Evolutionary conservation across 2,329 filamentous ascomycete genomes (phyloP).

Genomic region (Pseudocercospora crystallina): DNA sequence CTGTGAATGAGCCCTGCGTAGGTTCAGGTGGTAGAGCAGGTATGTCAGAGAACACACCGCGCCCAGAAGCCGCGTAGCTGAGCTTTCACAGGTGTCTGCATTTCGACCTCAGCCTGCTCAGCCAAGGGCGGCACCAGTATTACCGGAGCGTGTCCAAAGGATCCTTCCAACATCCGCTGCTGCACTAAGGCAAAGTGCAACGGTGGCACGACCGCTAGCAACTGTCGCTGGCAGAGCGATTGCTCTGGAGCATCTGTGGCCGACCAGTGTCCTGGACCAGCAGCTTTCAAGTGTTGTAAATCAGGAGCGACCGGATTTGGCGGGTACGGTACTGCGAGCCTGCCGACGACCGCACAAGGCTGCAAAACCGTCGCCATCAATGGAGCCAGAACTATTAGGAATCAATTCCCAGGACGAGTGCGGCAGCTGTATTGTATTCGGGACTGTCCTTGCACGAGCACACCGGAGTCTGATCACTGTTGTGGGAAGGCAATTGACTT

Average conservation of each 20-base stretch:
- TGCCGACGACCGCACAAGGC: not conserved
- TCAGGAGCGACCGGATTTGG: constrained; percentile 1
- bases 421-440: constrained; percentile 5
- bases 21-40: not conserved
- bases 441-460: constrained; percentile 1
- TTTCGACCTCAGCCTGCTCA: not conserved
- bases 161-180: constrained; percentile 8
- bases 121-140: not conserved
- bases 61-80: not conserved
- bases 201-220: constrained; percentile 2
- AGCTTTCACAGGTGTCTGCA: constrained; percentile 1
- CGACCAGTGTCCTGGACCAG: constrained; percentile 2
- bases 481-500: constrained; percentile 10
- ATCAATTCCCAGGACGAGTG: not conserved
- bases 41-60: not conserved
- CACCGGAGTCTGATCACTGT: constrained; percentile 3
- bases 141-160: constrained; percentile 6
- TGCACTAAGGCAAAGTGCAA: constrained; percentile 5
- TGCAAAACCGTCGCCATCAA: not conserved
- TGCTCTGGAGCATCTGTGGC: constrained; percentile 2
- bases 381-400: not conserved
- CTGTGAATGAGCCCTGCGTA: constrained; percentile 7
- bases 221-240: constrained; percentile 9
- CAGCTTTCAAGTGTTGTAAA: constrained; percentile 6
- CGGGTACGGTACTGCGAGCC: not conserved